Percentiles rank a stretch among this genome's conserved stretches.
Conservation (phyloP, 2,329 filamentous ascomycete species). For the Volutella citrinella region DNA sequence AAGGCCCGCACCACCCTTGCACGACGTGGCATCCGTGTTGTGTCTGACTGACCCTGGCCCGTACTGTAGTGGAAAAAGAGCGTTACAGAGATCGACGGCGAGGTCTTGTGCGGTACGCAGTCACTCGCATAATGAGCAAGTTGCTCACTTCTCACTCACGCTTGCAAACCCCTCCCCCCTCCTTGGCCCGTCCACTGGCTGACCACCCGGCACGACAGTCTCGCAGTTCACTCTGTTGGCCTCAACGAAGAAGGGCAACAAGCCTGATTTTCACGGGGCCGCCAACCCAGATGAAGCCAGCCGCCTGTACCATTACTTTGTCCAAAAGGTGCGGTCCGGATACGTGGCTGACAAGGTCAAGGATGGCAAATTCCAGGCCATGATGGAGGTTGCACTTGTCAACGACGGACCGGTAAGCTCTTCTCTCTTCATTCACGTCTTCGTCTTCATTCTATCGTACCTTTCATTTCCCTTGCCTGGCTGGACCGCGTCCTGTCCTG, state of each 20-base stretch:
- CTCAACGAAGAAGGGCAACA: slow-evolving; percentile 91
- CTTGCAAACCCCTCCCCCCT: too few relatives aligned
- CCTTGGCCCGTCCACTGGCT: too few relatives aligned
- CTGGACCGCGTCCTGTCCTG: too few relatives aligned
- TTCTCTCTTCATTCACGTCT: too few relatives aligned
- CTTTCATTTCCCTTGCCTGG: too few relatives aligned
- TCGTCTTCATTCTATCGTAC: too few relatives aligned
- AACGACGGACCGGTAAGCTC: slow-evolving; percentile 73
- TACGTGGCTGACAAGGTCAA: slow-evolving; percentile 77
- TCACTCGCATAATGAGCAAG: too few relatives aligned
- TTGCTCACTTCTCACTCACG: too few relatives aligned
- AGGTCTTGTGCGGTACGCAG: slow-evolving; percentile 84
- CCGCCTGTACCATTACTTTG: slow-evolving; percentile 80
- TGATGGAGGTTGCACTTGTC: slow-evolving; percentile 95
- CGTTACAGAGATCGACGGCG: slow-evolving; percentile 83
- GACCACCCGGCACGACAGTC: too few relatives aligned
- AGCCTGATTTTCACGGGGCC: slow-evolving; percentile 91
- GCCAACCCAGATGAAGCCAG: slow-evolving; percentile 75
- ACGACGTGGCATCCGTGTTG: too few relatives aligned
- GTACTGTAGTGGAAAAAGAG: slow-evolving; percentile 90
- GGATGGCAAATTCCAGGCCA: slow-evolving; percentile 95
- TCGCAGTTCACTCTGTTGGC: slow-evolving; percentile 96
- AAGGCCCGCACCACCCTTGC: too few relatives aligned
- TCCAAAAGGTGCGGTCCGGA: slow-evolving; percentile 67
- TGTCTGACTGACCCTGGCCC: too few relatives aligned